Conservation (phyloP, 1,139 yeast species). For the Arxiozyma telluris region DNA sequence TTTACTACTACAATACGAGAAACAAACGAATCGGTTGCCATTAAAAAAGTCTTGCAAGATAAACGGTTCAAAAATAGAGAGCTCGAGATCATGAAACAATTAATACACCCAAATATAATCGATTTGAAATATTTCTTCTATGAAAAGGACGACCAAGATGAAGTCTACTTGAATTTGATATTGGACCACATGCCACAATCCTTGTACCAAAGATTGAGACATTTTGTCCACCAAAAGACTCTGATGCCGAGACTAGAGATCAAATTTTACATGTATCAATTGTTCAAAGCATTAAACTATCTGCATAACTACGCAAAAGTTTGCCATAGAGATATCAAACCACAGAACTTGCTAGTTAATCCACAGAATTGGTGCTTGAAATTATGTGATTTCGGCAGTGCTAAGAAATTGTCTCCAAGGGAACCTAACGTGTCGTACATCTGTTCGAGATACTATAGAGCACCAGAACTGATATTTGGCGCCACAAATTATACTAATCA, state of each 20-base stretch:
- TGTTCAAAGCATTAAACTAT: conserved; percentile 83
- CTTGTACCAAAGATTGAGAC: conserved; percentile 80
- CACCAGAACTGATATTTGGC: conserved; percentile 87
- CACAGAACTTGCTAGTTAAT: conserved; percentile 85
- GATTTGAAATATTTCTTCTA: conserved; percentile 84
- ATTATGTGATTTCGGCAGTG: conserved; percentile 98
- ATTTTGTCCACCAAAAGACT: conserved; percentile 62
- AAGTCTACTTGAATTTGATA: conserved; percentile 77
- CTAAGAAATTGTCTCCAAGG: conserved; percentile 76
- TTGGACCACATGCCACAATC: conserved; percentile 94
- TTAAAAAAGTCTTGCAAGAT: conserved; percentile 90
- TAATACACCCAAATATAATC: conserved; percentile 73
- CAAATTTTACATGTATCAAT: conserved; percentile 82
- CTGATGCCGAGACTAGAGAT: conserved; percentile 86
- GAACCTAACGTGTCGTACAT: conserved; percentile 96
- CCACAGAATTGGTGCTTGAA: conserved; percentile 77
- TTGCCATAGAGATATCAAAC: conserved; percentile 96
- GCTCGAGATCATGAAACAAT: conserved; percentile 86
- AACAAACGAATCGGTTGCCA: conserved; percentile 74
- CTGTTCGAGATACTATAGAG: conserved; percentile 92
- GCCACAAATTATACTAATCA: conserved; percentile 93
- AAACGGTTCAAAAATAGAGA: conserved; percentile 94
- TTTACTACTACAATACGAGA: conserved; percentile 78
- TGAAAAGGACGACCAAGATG: conserved; percentile 44
- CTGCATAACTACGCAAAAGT: conserved; percentile 78